Conservation (phyloP, 495 filamentous ascomycete genomes). For the Hypomontagnella submonticulosa region DNA sequence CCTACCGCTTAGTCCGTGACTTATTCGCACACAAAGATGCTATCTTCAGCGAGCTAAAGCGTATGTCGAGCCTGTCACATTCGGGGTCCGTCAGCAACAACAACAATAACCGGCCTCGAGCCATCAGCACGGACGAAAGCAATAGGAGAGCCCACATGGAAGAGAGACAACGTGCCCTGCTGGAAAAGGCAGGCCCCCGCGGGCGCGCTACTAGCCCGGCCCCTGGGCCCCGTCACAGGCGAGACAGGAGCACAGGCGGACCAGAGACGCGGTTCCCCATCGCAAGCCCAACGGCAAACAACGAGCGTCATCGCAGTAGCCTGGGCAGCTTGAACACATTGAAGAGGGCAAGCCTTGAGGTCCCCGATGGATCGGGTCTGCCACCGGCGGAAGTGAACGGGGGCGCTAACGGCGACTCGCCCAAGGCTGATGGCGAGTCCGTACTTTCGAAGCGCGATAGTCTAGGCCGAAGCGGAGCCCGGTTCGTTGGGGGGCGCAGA, state of each 20-base stretch:
- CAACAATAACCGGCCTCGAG: slow-evolving; percentile 75
- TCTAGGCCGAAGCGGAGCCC: slow-evolving; percentile 57
- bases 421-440: slow-evolving; percentile 52
- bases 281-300: slow-evolving; percentile 68
- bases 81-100: slow-evolving; percentile 53
- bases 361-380: slow-evolving; percentile 54
- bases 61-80: slow-evolving; percentile 76
- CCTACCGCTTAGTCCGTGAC: slow-evolving; percentile 91
- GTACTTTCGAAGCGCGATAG: slow-evolving; percentile 62
- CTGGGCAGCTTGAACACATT: slow-evolving; percentile 47
- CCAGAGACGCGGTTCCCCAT: slow-evolving; percentile 89
- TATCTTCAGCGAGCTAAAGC: slow-evolving; percentile 97
- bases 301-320: slow-evolving; percentile 60
- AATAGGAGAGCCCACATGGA: slow-evolving; percentile 94
- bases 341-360: slow-evolving; percentile 59
- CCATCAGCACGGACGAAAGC: slow-evolving; percentile 95
- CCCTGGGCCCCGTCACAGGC: slow-evolving; percentile 69
- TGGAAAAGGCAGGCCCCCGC: slow-evolving; percentile 68
- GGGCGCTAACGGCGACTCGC: slow-evolving; percentile 55
- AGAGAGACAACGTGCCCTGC: slow-evolving; percentile 85
- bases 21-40: slow-evolving; percentile 92
- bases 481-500: slow-evolving; percentile 56
- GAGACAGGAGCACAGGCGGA: slow-evolving; percentile 84
- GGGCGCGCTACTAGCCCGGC: slow-evolving; percentile 81
- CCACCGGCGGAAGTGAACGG: slow-evolving; percentile 54